A percentile compares a stretch with the other conserved stretches of the same genome.
Evolutionary conservation across 345 rosid genomes (phyloP).

Genomic region (Ceriops tagal): DNA sequence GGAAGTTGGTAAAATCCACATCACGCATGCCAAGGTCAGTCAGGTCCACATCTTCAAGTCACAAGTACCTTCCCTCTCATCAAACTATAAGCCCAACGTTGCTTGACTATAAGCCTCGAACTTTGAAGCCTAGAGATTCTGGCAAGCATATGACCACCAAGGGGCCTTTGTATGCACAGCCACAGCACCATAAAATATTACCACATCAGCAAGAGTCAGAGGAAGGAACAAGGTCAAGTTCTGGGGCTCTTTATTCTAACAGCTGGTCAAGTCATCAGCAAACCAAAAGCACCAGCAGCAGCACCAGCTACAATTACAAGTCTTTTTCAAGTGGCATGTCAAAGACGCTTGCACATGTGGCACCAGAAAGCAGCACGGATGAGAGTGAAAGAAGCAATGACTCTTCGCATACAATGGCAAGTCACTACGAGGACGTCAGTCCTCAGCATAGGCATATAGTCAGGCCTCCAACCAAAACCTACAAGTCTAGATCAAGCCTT

Average conservation of each 20-base stretch:
- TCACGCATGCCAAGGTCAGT: no score
- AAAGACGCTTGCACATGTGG: neutral
- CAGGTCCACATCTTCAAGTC: neutral
- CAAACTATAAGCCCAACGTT: neutral
- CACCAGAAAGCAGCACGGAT: slow-evolving; percentile 1
- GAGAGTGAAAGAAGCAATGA: neutral
- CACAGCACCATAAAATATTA: neutral
- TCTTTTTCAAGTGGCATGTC: neutral
- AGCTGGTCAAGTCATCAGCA: neutral
- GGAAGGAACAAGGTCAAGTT: neutral
- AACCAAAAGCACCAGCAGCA: neutral
- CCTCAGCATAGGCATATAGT: neutral
- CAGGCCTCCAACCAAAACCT: no score
- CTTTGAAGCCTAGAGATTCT: neutral
- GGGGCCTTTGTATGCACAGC: neutral
- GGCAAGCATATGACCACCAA: neutral
- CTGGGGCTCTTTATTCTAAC: neutral
- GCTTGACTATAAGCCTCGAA: slow-evolving; percentile 8
- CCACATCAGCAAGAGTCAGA: slow-evolving; percentile 3
- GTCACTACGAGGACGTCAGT: neutral
- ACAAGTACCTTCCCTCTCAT: no score
- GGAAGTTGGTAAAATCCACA: neutral
- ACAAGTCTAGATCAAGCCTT: neutral
- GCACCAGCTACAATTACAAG: neutral
- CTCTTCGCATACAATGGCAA: neutral